phyloP scores from a whole-genome alignment of 495 filamentous ascomycete species.

The Friedmanniomyces simplex region DNA sequence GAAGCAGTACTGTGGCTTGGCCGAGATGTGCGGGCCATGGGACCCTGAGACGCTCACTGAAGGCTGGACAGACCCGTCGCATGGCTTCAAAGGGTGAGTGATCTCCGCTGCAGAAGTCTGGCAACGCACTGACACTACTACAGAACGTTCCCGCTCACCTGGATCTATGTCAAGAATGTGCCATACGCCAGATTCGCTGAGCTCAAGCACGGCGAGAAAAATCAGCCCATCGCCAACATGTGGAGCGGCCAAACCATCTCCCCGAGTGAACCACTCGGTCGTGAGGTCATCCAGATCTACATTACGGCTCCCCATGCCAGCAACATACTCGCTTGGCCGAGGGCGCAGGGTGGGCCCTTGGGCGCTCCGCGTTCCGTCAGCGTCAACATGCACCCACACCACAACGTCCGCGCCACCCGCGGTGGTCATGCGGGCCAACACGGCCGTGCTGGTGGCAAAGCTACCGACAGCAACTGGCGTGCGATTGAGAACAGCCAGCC shows the following conservation, averaged over 20 bases:
- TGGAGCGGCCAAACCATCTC: slow-evolving; percentile 16
- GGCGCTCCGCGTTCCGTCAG: not conserved
- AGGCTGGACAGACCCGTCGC: not conserved
- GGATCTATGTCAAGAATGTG: slow-evolving; percentile 14
- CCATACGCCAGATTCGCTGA: not conserved
- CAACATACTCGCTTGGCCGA: slow-evolving; percentile 10
- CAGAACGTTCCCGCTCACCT: slow-evolving; percentile 11
- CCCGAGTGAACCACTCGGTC: not conserved
- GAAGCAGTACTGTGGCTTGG: slow-evolving; percentile 14
- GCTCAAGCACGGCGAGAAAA: not conserved
- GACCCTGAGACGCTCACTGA: not conserved
- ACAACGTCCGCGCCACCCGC: not conserved
- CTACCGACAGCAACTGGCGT: not conserved
- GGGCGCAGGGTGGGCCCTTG: not conserved
- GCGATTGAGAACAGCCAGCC: not conserved
- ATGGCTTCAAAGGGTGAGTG: not conserved
- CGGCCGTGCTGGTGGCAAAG: not conserved
- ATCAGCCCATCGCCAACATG: slow-evolving; percentile 10
- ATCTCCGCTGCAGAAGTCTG: not conserved
- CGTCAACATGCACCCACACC: not conserved
- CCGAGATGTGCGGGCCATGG: slow-evolving; percentile 9
- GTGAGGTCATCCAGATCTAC: slow-evolving; percentile 6
- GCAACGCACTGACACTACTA: not conserved
- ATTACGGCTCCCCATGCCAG: not conserved
- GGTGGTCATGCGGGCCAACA: not conserved